phyloP scores from a whole-genome alignment of 2,329 filamentous ascomycete genomes.

The Trichophaea hybrida region DNA sequence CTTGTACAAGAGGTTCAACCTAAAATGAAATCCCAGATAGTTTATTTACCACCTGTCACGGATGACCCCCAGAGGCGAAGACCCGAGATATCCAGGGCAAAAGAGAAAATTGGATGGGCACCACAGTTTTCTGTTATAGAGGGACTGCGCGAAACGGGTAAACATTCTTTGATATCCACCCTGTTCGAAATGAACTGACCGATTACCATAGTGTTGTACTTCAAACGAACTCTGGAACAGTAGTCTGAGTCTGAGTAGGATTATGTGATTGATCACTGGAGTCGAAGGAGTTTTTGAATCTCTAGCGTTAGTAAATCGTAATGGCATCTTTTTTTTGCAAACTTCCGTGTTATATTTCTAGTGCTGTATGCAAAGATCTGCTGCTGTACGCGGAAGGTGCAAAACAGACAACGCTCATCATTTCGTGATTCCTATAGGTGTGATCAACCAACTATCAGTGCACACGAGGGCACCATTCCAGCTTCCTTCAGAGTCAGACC shows the following conservation, averaged over 20 bases:
- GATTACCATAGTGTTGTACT: conserved; percentile 13
- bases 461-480: conserved; percentile 79
- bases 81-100: conserved; percentile 28
- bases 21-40: conserved; percentile 13
- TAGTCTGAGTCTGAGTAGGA: background rate
- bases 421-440: background rate
- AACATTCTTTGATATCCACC: conserved; percentile 6
- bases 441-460: conserved; percentile 48
- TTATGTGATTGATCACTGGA: too few species aligned
- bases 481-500: conserved; percentile 86
- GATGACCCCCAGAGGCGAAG: conserved; percentile 27
- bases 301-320: too few species aligned
- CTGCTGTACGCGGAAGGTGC: too few species aligned
- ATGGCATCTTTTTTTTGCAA: too few species aligned
- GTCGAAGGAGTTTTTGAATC: too few species aligned
- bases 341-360: too few species aligned
- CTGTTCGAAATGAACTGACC: background rate
- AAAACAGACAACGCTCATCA: too few species aligned
- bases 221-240: conserved; percentile 8
- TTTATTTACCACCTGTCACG: conserved; percentile 22
- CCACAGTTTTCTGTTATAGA: conserved; percentile 25
- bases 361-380: too few species aligned
- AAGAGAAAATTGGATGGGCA: conserved; percentile 26
- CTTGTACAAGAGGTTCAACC: conserved; percentile 19
- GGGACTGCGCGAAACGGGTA: conserved; percentile 27